Base-by-base conservation (phyloP, 768 basidiomycete genomes). In the Mycena epipterygia region DNA sequence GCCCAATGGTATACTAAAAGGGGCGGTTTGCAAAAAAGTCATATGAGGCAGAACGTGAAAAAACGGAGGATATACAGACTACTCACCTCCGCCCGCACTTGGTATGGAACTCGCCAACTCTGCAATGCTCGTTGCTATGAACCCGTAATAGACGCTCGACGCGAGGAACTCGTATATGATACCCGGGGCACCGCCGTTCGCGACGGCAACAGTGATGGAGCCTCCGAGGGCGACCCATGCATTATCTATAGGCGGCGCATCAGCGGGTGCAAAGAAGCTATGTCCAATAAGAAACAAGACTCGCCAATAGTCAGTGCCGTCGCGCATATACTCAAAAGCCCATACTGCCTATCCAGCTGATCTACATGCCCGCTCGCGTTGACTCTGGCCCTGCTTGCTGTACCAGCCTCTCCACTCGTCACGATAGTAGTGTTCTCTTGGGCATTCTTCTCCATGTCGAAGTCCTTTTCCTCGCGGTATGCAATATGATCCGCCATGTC, bases 101-200 rank as follows among this genome's bases (percentile, higher is more conserved):
- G 70, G 70, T 63, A 72, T 72, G 29, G 70, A 72, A 33, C 70
- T 72, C 37, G 70, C 70, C 57, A 72, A 64, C 53, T 72, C 70
- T 16, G 70, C 70, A 52, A 72, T 67, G 37, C 70, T 71, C 27
- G 65, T 62, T 27, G 70, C 70, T 39, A 71, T 48, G 30, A 71
- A 71, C 17, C 64, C 53, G 59, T 71, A 71, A 51, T 71, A 71
- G 23, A 71, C 46, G 51, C 65, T 62, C 16, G 70, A 53, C 27
- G 64, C 65, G n/a, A 71, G 56, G 32, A 71, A 67, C 59, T 71
- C 70, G 60, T 62, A 71, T 42, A 71, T 71, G 32, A 71, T 66
- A n/a, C 70, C 70, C 56, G 70, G 70, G 17, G 70, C 59, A 19
- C 70, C 70, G 16, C 70, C 70, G 25, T 71, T 71, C 12, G 70